A percentile compares a stretch with the other conserved stretches of the same genome.
phyloP scores from a whole-genome alignment of 2,329 filamentous ascomycete genomes.

The Dryadomyces quercus-mongolicae region DNA sequence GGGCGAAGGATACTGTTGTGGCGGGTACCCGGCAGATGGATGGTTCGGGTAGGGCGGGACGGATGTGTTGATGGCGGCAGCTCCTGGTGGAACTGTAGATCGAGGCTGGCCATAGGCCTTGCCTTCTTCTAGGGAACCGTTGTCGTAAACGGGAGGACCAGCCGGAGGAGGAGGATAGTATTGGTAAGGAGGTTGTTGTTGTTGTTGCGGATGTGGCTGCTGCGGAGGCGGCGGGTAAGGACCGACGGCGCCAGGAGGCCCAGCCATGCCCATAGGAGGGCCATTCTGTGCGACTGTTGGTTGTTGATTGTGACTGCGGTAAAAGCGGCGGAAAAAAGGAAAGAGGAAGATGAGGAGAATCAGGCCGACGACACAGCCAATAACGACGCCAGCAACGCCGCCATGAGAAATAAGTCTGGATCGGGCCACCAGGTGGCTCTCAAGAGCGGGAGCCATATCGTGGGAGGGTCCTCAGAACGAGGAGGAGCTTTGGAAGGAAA shows the following conservation, averaged over 20 bases:
- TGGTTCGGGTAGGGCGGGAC: not conserved
- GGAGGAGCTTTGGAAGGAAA: not conserved
- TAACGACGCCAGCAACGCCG: constrained; percentile 21
- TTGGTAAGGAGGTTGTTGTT: not conserved
- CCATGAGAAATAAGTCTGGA: constrained; percentile 16
- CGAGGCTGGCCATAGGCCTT: not conserved
- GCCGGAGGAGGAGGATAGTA: not conserved
- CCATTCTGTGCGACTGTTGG: constrained; percentile 19
- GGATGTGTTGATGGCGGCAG: constrained; percentile 2
- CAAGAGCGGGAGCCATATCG: constrained; percentile 7
- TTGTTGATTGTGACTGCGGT: not conserved
- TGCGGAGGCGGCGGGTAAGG: not conserved
- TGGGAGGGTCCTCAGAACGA: not conserved
- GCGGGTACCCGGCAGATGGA: not conserved
- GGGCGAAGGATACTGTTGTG: not conserved
- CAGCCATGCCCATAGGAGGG: constrained; percentile 10
- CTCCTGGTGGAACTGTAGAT: not conserved
- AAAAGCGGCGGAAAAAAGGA: constrained; percentile 16
- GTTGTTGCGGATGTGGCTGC: not conserved
- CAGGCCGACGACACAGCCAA: constrained; percentile 20
- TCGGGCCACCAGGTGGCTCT: constrained; percentile 6
- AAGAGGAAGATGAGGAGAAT: constrained; percentile 20
- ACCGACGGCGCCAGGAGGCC: not conserved
- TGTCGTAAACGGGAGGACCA: constrained; percentile 1
- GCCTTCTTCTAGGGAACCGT: constrained; percentile 9